phyloP scores from a whole-genome alignment of 768 basidiomycete genomes.

The Xerocomellus amylosporus region DNA sequence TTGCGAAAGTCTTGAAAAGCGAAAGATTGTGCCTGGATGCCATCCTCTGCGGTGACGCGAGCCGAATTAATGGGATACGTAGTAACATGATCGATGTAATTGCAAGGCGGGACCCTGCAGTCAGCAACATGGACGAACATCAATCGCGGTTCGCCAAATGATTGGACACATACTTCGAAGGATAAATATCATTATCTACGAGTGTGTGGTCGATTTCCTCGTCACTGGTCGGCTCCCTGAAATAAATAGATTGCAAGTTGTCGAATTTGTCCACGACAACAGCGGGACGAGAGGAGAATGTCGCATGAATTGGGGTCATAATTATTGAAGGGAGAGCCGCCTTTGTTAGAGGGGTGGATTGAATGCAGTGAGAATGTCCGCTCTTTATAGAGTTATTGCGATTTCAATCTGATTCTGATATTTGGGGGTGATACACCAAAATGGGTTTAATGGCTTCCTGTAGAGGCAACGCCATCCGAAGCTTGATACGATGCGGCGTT shows the following conservation, averaged over 20 bases:
- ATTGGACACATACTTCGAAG: neutral
- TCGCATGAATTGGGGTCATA: neutral
- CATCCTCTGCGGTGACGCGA: neutral
- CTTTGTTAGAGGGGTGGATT: neutral
- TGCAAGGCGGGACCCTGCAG: neutral
- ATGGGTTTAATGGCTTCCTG: neutral
- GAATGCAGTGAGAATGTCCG: neutral
- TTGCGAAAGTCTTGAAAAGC: neutral
- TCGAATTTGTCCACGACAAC: neutral
- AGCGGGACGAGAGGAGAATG: neutral
- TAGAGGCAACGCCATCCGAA: neutral
- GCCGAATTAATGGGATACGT: neutral
- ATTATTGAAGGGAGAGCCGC: neutral
- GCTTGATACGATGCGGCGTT: neutral
- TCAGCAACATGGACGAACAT: neutral
- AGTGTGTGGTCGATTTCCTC: neutral
- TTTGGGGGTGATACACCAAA: neutral
- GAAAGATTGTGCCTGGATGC: neutral
- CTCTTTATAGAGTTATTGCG: neutral
- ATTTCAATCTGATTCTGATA: neutral
- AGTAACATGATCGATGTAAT: neutral
- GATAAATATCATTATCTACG: neutral
- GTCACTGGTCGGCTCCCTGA: neutral
- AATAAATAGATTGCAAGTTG: neutral
- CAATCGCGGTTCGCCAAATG: neutral